Base-by-base conservation (phyloP, 2,329 filamentous ascomycete species). In the Aquanectria penicillioides region DNA sequence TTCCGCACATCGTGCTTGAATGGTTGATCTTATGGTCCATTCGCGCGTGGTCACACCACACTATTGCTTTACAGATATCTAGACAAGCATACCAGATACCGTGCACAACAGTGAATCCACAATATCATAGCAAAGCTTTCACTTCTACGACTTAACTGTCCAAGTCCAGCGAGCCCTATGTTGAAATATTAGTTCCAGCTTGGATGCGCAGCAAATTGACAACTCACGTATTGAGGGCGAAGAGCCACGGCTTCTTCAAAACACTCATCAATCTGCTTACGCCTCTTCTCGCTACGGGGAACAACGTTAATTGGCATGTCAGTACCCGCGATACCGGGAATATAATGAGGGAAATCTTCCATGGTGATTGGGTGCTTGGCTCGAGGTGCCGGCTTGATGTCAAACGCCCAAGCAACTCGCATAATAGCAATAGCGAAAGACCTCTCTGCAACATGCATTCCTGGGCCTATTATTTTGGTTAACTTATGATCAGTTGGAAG, bases 171-270 rank as follows among this genome's bases (percentile, higher is more conserved):
- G n/a, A n/a, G n/a, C n/a, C n/a, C n/a, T n/a, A n/a, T n/a, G n/a
- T n/a, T n/a, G n/a, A n/a, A n/a, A n/a, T n/a, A n/a, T n/a, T n/a
- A n/a, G n/a, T n/a, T n/a, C n/a, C n/a, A n/a, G n/a, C n/a, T n/a
- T n/a, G n/a, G n/a, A n/a, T n/a, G n/a, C n/a, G n/a, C n/a, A n/a
- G n/a, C n/a, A n/a, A n/a, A n/a, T n/a, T n/a, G n/a, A n/a, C 2
- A 28, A 47, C 43, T 47, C 13, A 36, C 43, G 15, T 47, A 47
- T 47, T 47, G 43, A 17, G 43, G 43, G 7, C 43, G 29, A 3
- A 34, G 17, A 72, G 79, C 53, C 62, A 73, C 0, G 55, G 59
- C 0, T 70, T 81, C 0, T 85, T 79, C 47, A 28, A 34, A 53
- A n/a, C 15, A 53, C 20, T 25, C 2, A 29, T 53, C 49, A 15